Evolutionary conservation across 2,329 filamentous ascomycete genomes (phyloP).

Genomic region (Colletotrichum siamense): DNA sequence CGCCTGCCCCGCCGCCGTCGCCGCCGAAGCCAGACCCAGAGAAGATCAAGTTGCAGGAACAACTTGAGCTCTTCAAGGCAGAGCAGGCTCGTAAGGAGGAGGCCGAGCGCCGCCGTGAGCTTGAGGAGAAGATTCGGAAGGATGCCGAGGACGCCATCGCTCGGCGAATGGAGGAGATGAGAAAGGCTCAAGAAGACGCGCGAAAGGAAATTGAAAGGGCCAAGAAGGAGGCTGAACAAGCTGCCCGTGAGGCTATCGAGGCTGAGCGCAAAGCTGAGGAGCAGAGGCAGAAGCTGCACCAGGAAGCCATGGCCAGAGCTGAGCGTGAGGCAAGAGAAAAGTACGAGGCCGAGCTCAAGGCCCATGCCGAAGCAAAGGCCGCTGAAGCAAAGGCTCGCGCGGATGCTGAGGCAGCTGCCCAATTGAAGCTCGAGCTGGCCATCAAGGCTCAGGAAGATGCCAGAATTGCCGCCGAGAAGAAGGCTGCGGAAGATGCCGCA

Average conservation of each 20-base stretch:
- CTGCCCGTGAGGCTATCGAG: conserved; percentile 49
- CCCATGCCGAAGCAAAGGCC: conserved; percentile 47
- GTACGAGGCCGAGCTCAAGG: conserved; percentile 46
- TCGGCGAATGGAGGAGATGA: conserved; percentile 45
- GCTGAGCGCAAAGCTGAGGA: conserved; percentile 50
- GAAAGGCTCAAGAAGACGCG: conserved; percentile 49
- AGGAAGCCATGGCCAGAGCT: conserved; percentile 36
- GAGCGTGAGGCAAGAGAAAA: conserved; percentile 38
- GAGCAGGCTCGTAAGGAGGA: conserved; percentile 51
- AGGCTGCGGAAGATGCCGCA: conserved; percentile 34
- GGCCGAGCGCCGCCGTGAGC: conserved; percentile 46
- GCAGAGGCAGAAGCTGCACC: conserved; percentile 43
- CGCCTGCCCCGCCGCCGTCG: conserved; percentile 43
- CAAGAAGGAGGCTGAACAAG: conserved; percentile 49
- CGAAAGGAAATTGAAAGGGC: conserved; percentile 54
- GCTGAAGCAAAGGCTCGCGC: conserved; percentile 42
- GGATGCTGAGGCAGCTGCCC: conserved; percentile 46
- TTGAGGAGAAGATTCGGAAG: conserved; percentile 49
- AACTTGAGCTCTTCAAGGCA: conserved; percentile 57
- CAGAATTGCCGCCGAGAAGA: conserved; percentile 44
- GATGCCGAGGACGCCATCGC: conserved; percentile 52
- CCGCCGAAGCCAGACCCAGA: conserved; percentile 58
- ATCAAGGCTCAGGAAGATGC: conserved; percentile 43
- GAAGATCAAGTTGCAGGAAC: conserved; percentile 65
- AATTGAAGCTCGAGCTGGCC: conserved; percentile 34